Evolutionary conservation across 768 basidiomycete genomes (phyloP).

Genomic region (Lentinus tigrinus): DNA sequence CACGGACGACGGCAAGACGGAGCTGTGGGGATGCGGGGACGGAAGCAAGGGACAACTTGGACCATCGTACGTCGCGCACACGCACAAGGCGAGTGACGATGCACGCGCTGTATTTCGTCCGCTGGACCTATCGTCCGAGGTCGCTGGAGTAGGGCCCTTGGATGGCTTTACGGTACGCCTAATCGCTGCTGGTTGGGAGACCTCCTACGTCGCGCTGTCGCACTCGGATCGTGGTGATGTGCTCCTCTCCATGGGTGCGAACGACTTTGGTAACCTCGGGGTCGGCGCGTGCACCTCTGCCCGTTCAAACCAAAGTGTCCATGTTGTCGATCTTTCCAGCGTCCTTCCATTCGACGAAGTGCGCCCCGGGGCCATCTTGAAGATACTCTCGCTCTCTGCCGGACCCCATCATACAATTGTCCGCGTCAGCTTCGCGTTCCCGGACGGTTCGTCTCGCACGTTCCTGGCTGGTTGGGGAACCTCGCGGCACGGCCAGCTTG

Average conservation of each 20-base stretch:
- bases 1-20: slow-evolving; percentile 28
- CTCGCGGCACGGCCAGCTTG: slow-evolving; percentile 84
- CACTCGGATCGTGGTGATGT: slow-evolving; percentile 42
- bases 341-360: slow-evolving; percentile 1
- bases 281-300: slow-evolving; percentile 33
- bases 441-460: slow-evolving; percentile 23
- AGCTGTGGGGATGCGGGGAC: slow-evolving; percentile 78
- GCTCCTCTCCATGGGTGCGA: slow-evolving; percentile 76
- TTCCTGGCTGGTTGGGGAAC: slow-evolving; percentile 78
- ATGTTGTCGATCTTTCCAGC: slow-evolving; percentile 41
- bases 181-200: slow-evolving; percentile 81
- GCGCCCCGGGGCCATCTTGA: not conserved
- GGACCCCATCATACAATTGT: slow-evolving; percentile 75
- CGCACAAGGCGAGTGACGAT: not conserved
- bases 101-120: slow-evolving; percentile 44
- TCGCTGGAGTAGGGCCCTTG: slow-evolving; percentile 26
- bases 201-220: slow-evolving; percentile 69
- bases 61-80: slow-evolving; percentile 27
- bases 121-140: slow-evolving; percentile 41
- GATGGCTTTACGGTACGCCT: slow-evolving; percentile 43
- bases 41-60: slow-evolving; percentile 75
- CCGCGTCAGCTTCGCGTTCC: slow-evolving; percentile 33
- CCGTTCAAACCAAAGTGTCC: slow-evolving; percentile 23
- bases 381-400: slow-evolving; percentile 37
- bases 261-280: slow-evolving; percentile 85